Base-by-base conservation (phyloP, 176 grass and related monocot species). In the Phoenix dactylifera region DNA sequence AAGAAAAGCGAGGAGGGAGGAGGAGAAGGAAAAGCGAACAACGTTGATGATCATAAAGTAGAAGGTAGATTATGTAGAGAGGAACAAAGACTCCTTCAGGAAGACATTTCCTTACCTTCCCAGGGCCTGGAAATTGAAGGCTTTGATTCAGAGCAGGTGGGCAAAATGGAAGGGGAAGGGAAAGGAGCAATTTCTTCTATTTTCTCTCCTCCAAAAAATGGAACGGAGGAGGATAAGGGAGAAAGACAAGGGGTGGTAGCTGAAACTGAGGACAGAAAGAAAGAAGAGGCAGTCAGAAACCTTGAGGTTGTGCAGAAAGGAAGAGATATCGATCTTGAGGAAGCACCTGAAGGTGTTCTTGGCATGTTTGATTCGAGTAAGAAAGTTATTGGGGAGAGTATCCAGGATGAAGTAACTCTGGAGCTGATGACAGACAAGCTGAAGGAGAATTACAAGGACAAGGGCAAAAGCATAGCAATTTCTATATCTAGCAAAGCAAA, bases 401-500 rank as follows among this genome's bases (percentile, higher is more conserved):
- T 77, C 6, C 76, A 26, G 35, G 66, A 78, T 19, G 66, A 24
- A 26, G 23, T 18, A 6, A 72, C 69, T 35, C 29, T 79, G 60
- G 75, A 81, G 68, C 63, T 82, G 39, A 62, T 87, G 28, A 50
- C 16, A 28, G 73, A 59, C 56, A 84, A 83, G 22, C 72, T 51
- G 16, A 64, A 54, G 52, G 54, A 54, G 52, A 51, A 54, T 9
- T 56, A 80, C 80, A 76, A 82, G 57, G 78, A 80, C 62, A 91
- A 85, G 76, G 81, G 81, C 52, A 88, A 85, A 67, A 72, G 63
- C 51, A 76, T 88, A 74, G 73, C 76, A 74, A 74, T 88, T 55
- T 76, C 83, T 44, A 44, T 79, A 16, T 73, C 82, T 55, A 24
- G 44, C 70, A 69, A 78, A 48, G 65, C 26, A 58, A 28, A 77